Base-by-base conservation (phyloP, 202 grass and related monocot species). In the Hordeum pubiflorum region DNA sequence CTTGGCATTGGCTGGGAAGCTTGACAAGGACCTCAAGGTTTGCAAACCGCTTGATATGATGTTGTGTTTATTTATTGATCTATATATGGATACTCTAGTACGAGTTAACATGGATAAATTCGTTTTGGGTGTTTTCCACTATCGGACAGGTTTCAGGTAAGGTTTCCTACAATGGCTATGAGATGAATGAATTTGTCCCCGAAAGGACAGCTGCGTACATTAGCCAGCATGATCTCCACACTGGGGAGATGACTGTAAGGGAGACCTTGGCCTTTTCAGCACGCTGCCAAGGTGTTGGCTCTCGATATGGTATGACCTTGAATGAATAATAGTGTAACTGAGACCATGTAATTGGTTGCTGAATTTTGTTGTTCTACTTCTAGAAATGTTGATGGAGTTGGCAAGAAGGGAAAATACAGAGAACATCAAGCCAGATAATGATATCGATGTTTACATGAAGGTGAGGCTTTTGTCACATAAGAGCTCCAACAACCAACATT, bases 391-490 rank as follows among this genome's bases (percentile, higher is more conserved):
- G 36, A 87, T 79, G 64, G 94, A 97, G 81, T 59, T 97, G 83
- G 74, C 94, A 5, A 88, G 94, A 77, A 90, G 94, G 61, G 94
- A 97, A 73, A 97, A 97, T 72, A 89, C 79, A 32, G 89, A 89
- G 1, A 97, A 94, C 77, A 94, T 97, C 83, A 97, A 92, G 81
- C 94, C 94, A 6, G 94, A 97, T 74, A 89, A 91, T 62, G 94
- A 97, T 80, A 83, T 97, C 34, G 94, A 97, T 89, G n/a, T 94
- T 10, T 97, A 92, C 74, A 97, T 97, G 94, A 97, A 97, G 91
- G 94, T 97, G 58, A 78, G 67, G 63, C 50, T 72, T 10, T 21
- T 79, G 52, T 39, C 18, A 8, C 56, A 37, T 44, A 23, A 68
- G 24, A 63, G 17, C 15, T 76, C 21, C 23, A 6, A 72, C 31